phyloP scores from a whole-genome alignment of 1,139 yeast species.

The Diutina pseudorugosa region DNA sequence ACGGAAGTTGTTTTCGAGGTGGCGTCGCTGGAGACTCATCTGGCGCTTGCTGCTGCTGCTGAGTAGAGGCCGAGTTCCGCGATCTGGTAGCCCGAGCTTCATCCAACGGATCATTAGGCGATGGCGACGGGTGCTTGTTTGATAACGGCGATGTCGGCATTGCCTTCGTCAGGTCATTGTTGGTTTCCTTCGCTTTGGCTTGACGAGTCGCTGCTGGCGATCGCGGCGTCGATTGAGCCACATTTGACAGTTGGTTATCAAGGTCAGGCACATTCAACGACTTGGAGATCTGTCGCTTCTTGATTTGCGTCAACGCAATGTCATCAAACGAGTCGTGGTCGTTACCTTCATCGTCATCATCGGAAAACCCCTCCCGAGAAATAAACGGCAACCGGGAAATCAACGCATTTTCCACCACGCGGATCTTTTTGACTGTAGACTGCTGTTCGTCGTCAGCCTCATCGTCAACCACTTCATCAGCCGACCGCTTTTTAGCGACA shows the following conservation, averaged over 20 bases:
- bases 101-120: neutral
- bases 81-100: neutral
- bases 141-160: neutral
- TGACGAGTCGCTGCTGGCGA: too few relatives aligned
- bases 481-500: neutral
- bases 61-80: too few relatives aligned
- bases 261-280: neutral
- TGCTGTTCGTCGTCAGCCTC: neutral
- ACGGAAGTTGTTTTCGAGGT: neutral
- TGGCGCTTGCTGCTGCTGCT: neutral
- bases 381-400: neutral
- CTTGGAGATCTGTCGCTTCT: neutral
- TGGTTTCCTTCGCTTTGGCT: too few relatives aligned
- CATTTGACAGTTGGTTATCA: neutral
- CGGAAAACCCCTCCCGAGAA: neutral
- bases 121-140: neutral
- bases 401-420: neutral
- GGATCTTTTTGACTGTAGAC: neutral
- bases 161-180: too few relatives aligned
- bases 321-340: neutral
- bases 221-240: neutral
- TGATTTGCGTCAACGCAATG: neutral
- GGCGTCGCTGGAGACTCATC: neutral
- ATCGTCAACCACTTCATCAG: neutral
- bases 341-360: neutral